Base-by-base conservation (phyloP, 805 yeast genomes). In the Candida sphagnicola region DNA sequence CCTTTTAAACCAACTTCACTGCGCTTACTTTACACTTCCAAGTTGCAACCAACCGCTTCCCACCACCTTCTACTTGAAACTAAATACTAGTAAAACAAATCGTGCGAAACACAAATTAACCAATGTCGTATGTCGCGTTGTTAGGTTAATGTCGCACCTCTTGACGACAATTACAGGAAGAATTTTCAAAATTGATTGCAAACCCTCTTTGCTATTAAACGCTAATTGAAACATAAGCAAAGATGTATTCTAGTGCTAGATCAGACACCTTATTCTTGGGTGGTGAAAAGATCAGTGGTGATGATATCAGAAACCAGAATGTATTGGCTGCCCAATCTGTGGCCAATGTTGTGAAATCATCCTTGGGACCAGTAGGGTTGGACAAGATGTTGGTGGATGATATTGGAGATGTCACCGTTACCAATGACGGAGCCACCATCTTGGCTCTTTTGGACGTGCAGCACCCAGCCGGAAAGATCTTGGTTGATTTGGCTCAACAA, bases 371-470 rank as follows among this genome's bases (percentile, higher is more conserved):
- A 6, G 98, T 93, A 25, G 99, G 99, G 18, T 74, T 93, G 38
- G 99, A 93, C 68, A 93, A 93, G 70, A 93, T 93, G 96, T 75
- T 93, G 34, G 99, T 93, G 28, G 99, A 93, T 64, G 99, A 93
- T 56, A 95, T 93, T 65, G 99, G 99, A 47, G 99, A 95, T 65
- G 97, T 93, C 33, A 90, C 96, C 4, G 97, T 93, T 36, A 93
- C 99, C 33, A 93, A 93, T 65, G 99, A 93, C 64, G 99, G 99
- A 49, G 99, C 99, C 43, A 93, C 99, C 4, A 93, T 93, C 53
- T 71, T 93, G 47, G 76, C 88, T 8, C 66, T 95, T 38, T 71
- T 93, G 48, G 99, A 93, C 59, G 98, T 93, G 37, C 96, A 93
- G 65, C 99, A 93, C 62, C 99, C 99, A 25, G 99, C 99, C 1